Base-by-base conservation (phyloP, 148 eudicot species). In the Rhododendron ferrugineum region DNA sequence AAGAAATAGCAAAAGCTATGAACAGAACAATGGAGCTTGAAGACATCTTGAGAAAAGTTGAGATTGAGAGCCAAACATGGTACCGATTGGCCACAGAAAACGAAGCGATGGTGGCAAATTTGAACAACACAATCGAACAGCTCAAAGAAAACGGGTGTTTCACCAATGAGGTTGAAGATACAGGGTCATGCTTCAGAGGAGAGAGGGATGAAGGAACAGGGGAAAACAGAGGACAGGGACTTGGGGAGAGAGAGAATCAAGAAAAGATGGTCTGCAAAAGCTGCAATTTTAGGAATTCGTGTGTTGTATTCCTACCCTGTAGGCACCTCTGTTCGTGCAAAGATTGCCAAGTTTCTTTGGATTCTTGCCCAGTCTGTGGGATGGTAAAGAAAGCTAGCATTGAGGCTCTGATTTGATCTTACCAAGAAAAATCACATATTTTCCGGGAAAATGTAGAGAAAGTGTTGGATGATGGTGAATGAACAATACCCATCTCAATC, bases 301-400 rank as follows among this genome's bases (percentile, higher is more conserved):
- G 96, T 66, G 89, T 95, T 2, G 52, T 95, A 76, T 80, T 95
- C 47, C 82, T 95, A 11, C 98, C 98, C 30, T 95, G 98, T 49
- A 92, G 95, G 84, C 98, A 95, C 76, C 84, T 95, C 0, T 91
- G 93, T 83, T 93, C 90, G 5, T 95, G 98, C 86, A 90, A 87
- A 84, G 88, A 80, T 22, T 95, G 97, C 87, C 93, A 91, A 70
- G 87, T 84, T 78, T 90, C 86, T 84, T 83, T 95, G 47, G 84
- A 89, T 87, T 86, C 86, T 83, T 95, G 98, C 85, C 98, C 97
- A n/a, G 84, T 95, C 58, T 95, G 97, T 91, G 87, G 86, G 47
- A 87, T 90, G 80, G 87, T 72, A 8, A 95, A 95, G 90, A 85
- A 87, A 85, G 92, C 88, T 26, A 89, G 83, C 88, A 90, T 93